Evolutionary conservation across 805 yeast species (phyloP).

Genomic region (Wickerhamiella slavikovae): DNA sequence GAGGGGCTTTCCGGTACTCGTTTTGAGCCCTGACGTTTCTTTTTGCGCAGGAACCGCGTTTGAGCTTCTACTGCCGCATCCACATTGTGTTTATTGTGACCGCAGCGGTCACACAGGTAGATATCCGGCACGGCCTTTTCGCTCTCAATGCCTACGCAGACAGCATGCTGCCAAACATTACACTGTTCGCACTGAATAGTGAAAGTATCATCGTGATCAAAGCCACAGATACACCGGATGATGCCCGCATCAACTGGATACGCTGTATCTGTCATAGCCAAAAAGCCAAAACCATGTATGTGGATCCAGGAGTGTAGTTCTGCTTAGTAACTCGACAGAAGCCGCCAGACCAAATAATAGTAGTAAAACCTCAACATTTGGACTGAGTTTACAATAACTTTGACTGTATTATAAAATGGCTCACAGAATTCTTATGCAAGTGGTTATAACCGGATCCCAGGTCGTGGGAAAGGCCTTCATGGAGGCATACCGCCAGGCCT

Average conservation of each 20-base stretch:
- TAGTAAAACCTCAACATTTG: too few species aligned
- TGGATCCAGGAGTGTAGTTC: too few species aligned
- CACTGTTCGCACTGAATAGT: conserved; percentile 93
- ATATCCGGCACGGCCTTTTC: conserved; percentile 65
- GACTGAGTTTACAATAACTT: too few species aligned
- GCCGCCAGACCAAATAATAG: too few species aligned
- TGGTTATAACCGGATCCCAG: conserved; percentile 81
- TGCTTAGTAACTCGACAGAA: too few species aligned
- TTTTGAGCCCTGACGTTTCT: conserved; percentile 5
- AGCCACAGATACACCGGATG: conserved; percentile 78
- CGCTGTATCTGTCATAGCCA: conserved; percentile 4
- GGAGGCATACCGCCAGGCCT: conserved; percentile 94
- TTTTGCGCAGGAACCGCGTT: conserved; percentile 7
- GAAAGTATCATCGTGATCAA: conserved; percentile 82
- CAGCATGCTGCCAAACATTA: conserved; percentile 95
- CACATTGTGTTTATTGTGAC: conserved; percentile 28
- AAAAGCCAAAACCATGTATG: background rate
- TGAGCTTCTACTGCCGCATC: conserved; percentile 25
- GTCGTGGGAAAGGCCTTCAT: conserved; percentile 91
- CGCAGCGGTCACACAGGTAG: conserved; percentile 63
- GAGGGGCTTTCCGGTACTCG: conserved; percentile 3
- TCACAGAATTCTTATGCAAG: conserved; percentile 75
- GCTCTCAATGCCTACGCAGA: conserved; percentile 64
- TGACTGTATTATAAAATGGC: conserved; percentile 51
- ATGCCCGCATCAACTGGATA: conserved; percentile 43